phyloP scores from a whole-genome alignment of 1,284 basidiomycete genomes.

The Polyporus tsugae region DNA sequence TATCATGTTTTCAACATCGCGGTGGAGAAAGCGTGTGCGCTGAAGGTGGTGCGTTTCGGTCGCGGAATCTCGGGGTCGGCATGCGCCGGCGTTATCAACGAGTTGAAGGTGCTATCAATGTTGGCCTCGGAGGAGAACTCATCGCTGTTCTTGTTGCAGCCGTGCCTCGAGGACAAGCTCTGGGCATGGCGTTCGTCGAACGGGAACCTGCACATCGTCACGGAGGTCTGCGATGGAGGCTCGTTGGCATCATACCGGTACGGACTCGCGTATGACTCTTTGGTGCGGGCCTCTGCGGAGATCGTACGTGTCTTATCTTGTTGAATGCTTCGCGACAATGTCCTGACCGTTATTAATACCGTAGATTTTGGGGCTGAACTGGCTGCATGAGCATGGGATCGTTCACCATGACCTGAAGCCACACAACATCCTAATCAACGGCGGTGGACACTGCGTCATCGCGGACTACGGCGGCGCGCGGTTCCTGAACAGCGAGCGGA shows the following conservation, averaged over 20 bases:
- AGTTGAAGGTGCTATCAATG: conserved; percentile 33
- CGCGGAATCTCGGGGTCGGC: conserved; percentile 20
- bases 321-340: not conserved
- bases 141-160: conserved; percentile 35
- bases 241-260: conserved; percentile 29
- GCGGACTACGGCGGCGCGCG: conserved; percentile 63
- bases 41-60: conserved; percentile 37
- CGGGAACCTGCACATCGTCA: conserved; percentile 37
- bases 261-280: conserved; percentile 11
- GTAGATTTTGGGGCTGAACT: conserved; percentile 36
- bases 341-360: not conserved
- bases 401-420: conserved; percentile 66
- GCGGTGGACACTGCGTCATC: conserved; percentile 68
- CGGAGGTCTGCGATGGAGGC: conserved; percentile 37
- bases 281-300: conserved; percentile 37
- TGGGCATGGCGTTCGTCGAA: conserved; percentile 38
- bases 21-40: conserved; percentile 26
- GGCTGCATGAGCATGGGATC: conserved; percentile 38
- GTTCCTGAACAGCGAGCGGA: conserved; percentile 22
- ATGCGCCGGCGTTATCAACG: conserved; percentile 35
- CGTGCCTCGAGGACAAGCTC: conserved; percentile 18
- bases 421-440: conserved; percentile 72
- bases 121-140: conserved; percentile 18
- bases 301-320: conserved; percentile 28
- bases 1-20: conserved; percentile 32